Conservation (phyloP, 148 eudicot species). For the Vaccinium macrocarpon region DNA sequence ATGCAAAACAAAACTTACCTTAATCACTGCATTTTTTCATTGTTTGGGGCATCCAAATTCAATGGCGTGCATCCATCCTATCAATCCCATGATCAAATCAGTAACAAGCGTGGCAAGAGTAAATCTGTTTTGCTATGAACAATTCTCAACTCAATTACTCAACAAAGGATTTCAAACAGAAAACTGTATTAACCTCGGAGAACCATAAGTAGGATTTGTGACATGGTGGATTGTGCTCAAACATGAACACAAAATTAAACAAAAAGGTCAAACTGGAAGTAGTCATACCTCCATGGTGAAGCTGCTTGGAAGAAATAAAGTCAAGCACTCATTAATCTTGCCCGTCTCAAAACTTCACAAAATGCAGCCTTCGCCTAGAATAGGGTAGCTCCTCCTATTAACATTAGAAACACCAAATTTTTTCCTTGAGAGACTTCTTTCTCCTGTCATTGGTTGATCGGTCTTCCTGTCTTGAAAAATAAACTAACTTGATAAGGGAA, state of each 20-base stretch:
- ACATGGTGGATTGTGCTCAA: not conserved
- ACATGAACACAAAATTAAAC: not conserved
- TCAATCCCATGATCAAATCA: constrained; percentile 4
- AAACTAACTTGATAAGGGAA: constrained; percentile 89
- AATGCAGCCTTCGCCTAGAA: constrained; percentile 97
- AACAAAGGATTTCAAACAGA: not conserved
- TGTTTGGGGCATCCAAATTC: constrained; percentile 46
- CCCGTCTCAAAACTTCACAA: constrained; percentile 93
- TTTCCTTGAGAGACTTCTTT: constrained; percentile 56
- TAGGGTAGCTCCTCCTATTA: constrained; percentile 76
- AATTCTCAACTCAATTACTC: not conserved
- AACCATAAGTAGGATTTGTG: not conserved
- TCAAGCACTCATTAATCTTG: constrained; percentile 86
- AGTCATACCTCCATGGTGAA: constrained; percentile 76
- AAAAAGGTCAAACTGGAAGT: constrained; percentile 7
- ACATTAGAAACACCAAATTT: constrained; percentile 65
- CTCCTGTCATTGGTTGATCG: constrained; percentile 65
- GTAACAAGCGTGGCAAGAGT: not conserved
- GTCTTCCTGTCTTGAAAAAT: constrained; percentile 94
- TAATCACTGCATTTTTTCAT: constrained; percentile 82
- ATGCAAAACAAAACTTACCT: constrained; percentile 44
- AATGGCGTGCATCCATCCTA: constrained; percentile 65
- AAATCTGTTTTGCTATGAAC: not conserved
- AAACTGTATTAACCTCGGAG: not conserved
- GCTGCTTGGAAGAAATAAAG: constrained; percentile 92